These are phyloP conservation scores for Trametes versicolor DNA, from an alignment of 1,284 basidiomycete species.

Conservation along the genomic window DNA sequence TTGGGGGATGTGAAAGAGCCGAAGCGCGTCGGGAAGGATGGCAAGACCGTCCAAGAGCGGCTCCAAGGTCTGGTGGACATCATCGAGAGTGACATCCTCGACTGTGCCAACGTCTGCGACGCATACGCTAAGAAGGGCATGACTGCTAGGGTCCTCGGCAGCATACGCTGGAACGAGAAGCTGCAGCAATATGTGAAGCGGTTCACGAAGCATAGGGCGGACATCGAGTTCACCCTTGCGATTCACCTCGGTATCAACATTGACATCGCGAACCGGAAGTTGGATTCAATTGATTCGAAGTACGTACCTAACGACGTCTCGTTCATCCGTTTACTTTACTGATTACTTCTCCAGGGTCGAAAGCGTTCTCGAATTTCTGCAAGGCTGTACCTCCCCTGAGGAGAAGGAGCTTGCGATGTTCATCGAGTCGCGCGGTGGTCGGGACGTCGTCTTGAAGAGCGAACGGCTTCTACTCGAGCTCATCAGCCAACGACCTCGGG, in stretches of 20 bases:
- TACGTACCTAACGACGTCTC: constrained; percentile 18
- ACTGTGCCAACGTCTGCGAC: constrained; percentile 46
- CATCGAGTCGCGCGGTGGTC: constrained; percentile 25
- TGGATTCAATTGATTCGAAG: constrained; percentile 44
- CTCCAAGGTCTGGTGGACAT: constrained; percentile 35
- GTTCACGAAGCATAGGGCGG: constrained; percentile 47
- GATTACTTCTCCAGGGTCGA: constrained; percentile 24
- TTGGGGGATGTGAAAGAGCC: constrained; percentile 38
- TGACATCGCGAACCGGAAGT: constrained; percentile 45
- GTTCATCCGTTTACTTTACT: too few relatives aligned
- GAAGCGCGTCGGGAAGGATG: constrained; percentile 34
- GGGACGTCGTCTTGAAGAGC: constrained; percentile 13
- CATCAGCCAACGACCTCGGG: constrained; percentile 1
- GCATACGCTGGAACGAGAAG: constrained; percentile 43
- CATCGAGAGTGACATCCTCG: constrained; percentile 43
- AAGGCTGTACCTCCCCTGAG: constrained; percentile 22
- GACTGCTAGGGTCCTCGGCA: constrained; percentile 48
- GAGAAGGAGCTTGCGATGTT: constrained; percentile 25
- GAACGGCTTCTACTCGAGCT: constrained; percentile 24
- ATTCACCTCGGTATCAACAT: constrained; percentile 49
- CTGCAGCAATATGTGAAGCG: constrained; percentile 42
- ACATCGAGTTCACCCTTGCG: constrained; percentile 47
- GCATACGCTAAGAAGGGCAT: constrained; percentile 44
- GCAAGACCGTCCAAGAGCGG: constrained; percentile 31
- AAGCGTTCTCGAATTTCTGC: constrained; percentile 20